Evolutionary conservation across 2,329 filamentous ascomycete species (phyloP).

Genomic region (Dendrostoma leiphaemia): DNA sequence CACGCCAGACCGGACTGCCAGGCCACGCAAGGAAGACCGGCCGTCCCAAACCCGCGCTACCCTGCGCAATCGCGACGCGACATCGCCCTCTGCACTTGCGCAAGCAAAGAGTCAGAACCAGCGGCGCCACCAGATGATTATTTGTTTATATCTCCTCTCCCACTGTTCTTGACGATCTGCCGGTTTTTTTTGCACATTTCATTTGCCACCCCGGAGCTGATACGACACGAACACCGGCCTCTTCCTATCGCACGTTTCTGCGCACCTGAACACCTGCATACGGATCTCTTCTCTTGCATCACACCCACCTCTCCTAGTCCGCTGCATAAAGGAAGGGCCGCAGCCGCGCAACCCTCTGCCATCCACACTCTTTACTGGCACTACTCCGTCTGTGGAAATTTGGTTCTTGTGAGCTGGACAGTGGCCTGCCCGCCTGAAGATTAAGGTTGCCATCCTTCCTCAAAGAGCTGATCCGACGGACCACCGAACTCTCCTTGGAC

Average conservation of each 20-base stretch:
- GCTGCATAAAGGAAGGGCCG: slow-evolving; percentile 15
- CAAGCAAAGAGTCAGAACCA: too few species aligned
- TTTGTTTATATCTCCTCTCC: not conserved
- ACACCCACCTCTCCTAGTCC: slow-evolving; percentile 9
- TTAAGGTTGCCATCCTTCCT: not conserved
- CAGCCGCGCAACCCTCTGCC: slow-evolving; percentile 13
- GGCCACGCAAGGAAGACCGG: not conserved
- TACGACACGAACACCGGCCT: slow-evolving; percentile 4
- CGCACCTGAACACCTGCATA: not conserved
- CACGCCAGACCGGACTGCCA: not conserved
- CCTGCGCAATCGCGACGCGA: slow-evolving; percentile 19
- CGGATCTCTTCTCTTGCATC: slow-evolving; percentile 3
- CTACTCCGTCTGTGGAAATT: slow-evolving; percentile 5
- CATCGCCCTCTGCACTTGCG: slow-evolving; percentile 13
- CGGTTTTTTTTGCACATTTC: not conserved
- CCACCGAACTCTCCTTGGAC: too few species aligned
- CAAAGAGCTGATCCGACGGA: not conserved
- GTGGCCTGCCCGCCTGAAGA: not conserved
- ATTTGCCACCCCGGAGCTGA: slow-evolving; percentile 15
- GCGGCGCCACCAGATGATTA: not conserved
- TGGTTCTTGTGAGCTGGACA: slow-evolving; percentile 7
- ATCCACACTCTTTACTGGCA: not conserved
- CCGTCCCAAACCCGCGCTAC: slow-evolving; percentile 9
- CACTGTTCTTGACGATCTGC: not conserved
- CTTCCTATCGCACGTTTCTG: not conserved